Percentiles rank a stretch among this genome's conserved stretches.
These are phyloP conservation scores for Salix viminalis DNA, from an alignment of 345 rosid genomes.

Conservation along the genomic window DNA sequence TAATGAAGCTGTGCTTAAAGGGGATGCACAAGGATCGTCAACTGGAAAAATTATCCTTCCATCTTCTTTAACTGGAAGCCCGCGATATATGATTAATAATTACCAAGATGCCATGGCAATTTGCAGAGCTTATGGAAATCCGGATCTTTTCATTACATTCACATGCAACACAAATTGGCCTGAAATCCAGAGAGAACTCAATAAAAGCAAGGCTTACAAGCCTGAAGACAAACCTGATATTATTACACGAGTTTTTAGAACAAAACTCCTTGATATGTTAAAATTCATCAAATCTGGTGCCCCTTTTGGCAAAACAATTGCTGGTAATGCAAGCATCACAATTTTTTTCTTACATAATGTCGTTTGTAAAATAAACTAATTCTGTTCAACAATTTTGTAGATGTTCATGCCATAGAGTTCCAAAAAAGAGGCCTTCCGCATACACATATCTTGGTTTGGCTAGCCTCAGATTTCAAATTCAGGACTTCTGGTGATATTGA, in stretches of 20 bases:
- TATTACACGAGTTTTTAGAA: neutral
- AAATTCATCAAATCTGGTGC: neutral
- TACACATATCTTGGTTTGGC: neutral
- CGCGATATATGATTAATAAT: neutral
- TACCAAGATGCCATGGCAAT: neutral
- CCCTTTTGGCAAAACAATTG: neutral
- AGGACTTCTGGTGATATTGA: accelerated
- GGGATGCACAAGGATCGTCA: no score
- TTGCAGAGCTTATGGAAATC: neutral
- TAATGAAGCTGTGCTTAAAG: no score
- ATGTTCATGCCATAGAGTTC: neutral
- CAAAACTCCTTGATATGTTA: neutral
- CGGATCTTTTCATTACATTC: neutral
- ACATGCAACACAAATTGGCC: neutral
- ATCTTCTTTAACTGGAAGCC: no score
- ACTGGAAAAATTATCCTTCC: no score
- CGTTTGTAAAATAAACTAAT: no score
- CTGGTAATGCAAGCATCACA: neutral
- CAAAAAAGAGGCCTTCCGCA: neutral
- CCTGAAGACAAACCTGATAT: neutral
- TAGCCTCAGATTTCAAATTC: neutral
- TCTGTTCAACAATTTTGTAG: accelerated
- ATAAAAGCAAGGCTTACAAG: accelerated
- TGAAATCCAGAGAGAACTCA: neutral
- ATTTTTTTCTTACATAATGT: accelerated